phyloP scores from a whole-genome alignment of 345 rosid genomes.

The Dovyalis caffra region DNA sequence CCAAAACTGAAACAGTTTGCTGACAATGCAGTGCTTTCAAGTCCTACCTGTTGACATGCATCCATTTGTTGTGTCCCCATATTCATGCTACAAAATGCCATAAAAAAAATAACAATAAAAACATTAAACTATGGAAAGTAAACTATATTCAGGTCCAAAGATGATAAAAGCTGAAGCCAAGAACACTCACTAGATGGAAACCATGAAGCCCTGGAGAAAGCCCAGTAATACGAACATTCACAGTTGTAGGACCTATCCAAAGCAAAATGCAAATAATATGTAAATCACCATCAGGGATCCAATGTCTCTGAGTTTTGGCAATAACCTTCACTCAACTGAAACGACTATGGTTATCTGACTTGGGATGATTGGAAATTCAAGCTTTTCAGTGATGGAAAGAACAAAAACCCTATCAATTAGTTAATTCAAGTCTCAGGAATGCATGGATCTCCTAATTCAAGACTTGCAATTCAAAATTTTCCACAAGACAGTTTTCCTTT shows the following conservation, averaged over 20 bases:
- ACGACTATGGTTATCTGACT: background rate
- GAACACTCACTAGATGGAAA: conserved; percentile 69
- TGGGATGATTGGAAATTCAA: background rate
- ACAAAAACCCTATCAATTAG: background rate
- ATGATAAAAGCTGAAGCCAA: conserved; percentile 11
- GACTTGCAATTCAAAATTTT: background rate
- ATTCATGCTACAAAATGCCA: conserved; percentile 71
- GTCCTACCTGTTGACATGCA: conserved; percentile 86
- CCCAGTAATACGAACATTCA: conserved; percentile 77
- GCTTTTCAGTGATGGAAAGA: background rate
- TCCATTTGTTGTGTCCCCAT: conserved; percentile 96
- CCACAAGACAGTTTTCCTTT: background rate
- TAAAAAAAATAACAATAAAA: background rate
- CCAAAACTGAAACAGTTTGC: background rate
- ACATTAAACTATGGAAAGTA: background rate
- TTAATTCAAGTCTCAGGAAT: background rate
- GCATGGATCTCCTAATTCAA: background rate
- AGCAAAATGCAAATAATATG: conserved; percentile 8
- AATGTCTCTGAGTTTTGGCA: background rate
- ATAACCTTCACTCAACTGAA: background rate
- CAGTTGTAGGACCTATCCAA: conserved; percentile 79
- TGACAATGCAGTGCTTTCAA: conserved; percentile 1
- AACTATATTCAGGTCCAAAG: background rate
- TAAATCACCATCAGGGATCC: background rate
- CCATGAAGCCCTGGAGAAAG: conserved; percentile 91